phyloP scores from a whole-genome alignment of 2,329 filamentous ascomycete genomes.

The Cladobotryum mycophilum region DNA sequence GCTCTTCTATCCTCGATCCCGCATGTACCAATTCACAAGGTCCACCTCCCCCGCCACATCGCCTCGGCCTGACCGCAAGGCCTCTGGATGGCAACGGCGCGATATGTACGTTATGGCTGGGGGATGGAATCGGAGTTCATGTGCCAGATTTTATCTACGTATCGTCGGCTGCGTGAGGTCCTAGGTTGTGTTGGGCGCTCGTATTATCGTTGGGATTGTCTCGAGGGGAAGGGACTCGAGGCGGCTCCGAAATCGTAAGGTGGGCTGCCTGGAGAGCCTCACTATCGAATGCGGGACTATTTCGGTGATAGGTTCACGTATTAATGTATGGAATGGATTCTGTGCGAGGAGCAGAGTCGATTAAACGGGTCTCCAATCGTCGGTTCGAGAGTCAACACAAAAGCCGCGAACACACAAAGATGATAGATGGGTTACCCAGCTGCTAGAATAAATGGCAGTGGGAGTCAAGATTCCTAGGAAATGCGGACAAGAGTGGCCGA shows the following conservation, averaged over 20 bases:
- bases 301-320: neutral
- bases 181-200: conserved; percentile 7
- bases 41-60: conserved; percentile 40
- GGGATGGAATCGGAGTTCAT: neutral
- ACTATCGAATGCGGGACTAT: conserved; percentile 5
- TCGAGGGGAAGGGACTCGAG: conserved; percentile 8
- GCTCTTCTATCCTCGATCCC: conserved; percentile 28
- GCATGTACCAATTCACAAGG: conserved; percentile 29
- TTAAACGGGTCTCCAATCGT: neutral
- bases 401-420: too few species aligned
- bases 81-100: conserved; percentile 18
- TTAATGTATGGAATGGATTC: neutral
- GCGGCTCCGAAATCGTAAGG: conserved; percentile 13
- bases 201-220: neutral
- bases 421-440: too few species aligned
- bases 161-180: conserved; percentile 17
- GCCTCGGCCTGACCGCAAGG: conserved; percentile 31
- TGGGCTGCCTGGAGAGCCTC: conserved; percentile 1
- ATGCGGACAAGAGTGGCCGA: too few species aligned
- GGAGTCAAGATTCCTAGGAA: too few species aligned
- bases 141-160: neutral
- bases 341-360: neutral
- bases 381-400: neutral
- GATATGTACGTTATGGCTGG: conserved; percentile 1
- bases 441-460: too few species aligned